phyloP scores from a whole-genome alignment of 139 green algal species.

The Prasinococcaceae sp. region DNA sequence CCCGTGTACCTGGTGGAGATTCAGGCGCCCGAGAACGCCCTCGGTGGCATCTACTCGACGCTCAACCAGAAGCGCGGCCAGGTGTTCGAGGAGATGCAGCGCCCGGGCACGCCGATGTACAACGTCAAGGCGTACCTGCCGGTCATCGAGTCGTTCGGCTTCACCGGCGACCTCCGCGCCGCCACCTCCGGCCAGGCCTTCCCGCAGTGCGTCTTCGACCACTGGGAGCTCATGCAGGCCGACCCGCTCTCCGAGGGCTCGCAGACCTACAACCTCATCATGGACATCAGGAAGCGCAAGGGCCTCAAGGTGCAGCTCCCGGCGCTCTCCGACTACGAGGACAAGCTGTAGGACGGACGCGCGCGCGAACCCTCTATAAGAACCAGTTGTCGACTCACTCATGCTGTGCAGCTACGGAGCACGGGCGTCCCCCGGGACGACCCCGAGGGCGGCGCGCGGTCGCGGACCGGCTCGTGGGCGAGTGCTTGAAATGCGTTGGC shows the following conservation, averaged over 20 bases:
- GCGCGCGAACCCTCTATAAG: too few species aligned
- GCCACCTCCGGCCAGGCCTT: slow-evolving; percentile 95
- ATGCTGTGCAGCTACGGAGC: too few species aligned
- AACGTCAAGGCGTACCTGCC: slow-evolving; percentile 98
- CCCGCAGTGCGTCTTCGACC: slow-evolving; percentile 94
- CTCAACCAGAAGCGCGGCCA: slow-evolving; percentile 98
- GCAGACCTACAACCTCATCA: slow-evolving; percentile 55
- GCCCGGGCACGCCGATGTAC: slow-evolving; percentile 94
- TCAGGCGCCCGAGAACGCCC: slow-evolving; percentile 84
- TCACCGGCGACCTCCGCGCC: slow-evolving; percentile 83
- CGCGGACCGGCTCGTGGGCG: too few species aligned
- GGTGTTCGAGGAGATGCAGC: slow-evolving; percentile 97
- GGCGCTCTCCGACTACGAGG: slow-evolving; percentile 83
- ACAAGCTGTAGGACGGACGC: slow-evolving; percentile 95
- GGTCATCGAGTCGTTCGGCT: slow-evolving; percentile 97
- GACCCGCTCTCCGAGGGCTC: slow-evolving; percentile 63
- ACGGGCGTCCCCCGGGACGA: too few species aligned
- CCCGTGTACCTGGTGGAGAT: slow-evolving; percentile 99
- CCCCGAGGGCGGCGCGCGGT: too few species aligned
- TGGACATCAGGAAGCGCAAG: slow-evolving; percentile 92
- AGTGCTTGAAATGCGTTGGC: too few species aligned
- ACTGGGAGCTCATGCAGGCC: slow-evolving; percentile 79
- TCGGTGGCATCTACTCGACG: slow-evolving; percentile 87
- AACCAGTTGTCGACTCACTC: too few species aligned
- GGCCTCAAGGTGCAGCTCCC: slow-evolving; percentile 70